These are phyloP conservation scores for Teratosphaeria zuluensis DNA, from an alignment of 2,329 filamentous ascomycete genomes.

Conservation along the genomic window DNA sequence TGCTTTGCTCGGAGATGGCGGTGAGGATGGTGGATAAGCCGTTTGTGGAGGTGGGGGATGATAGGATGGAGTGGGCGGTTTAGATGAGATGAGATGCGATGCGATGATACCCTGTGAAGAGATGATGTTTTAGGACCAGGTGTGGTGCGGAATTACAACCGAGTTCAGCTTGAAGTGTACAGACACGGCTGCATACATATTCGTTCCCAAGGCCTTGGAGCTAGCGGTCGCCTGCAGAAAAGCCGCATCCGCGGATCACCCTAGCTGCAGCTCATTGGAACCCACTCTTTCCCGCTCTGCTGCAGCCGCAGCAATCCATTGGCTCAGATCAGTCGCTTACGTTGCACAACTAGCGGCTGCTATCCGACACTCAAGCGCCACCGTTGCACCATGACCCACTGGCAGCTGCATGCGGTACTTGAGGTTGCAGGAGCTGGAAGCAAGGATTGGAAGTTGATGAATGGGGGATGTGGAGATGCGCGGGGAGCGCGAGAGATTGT, in stretches of 20 bases:
- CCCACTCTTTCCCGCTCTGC: too few relatives aligned
- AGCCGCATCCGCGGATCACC: too few relatives aligned
- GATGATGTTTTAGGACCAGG: not conserved
- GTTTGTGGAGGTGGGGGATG: constrained; percentile 66
- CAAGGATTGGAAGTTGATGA: too few relatives aligned
- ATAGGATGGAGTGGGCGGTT: constrained; percentile 71
- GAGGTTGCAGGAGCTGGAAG: too few relatives aligned
- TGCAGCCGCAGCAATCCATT: not conserved
- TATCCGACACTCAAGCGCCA: not conserved
- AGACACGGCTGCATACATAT: not conserved
- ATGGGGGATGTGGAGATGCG: too few relatives aligned
- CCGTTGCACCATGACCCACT: too few relatives aligned
- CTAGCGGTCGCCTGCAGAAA: not conserved
- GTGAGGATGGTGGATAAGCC: constrained; percentile 92
- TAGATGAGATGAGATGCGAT: too few relatives aligned
- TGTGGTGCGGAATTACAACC: too few relatives aligned
- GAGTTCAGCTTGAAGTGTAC: too few relatives aligned
- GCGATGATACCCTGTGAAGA: not conserved
- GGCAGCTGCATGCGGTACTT: too few relatives aligned
- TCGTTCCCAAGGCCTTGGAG: not conserved
- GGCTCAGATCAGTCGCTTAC: not conserved
- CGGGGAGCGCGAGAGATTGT: too few relatives aligned
- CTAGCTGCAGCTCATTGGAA: too few relatives aligned
- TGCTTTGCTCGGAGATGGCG: constrained; percentile 87
- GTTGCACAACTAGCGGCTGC: not conserved